Conservation (phyloP, 306 rosid species). For the Gleditsia sinensis region DNA sequence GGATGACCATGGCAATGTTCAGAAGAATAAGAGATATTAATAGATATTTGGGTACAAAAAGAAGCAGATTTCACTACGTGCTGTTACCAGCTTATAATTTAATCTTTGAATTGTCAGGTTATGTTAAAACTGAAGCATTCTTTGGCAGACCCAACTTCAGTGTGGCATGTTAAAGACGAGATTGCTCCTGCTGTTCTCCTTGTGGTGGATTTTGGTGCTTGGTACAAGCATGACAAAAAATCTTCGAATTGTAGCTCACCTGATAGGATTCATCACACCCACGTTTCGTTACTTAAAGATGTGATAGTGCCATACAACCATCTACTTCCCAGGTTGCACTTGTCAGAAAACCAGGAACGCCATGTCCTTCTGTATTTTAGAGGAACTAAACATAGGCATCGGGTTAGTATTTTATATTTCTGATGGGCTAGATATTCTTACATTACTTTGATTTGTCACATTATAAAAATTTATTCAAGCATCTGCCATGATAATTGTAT, state of each 20-base stretch:
- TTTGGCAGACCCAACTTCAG: constrained; percentile 98
- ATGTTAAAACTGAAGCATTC: constrained; percentile 94
- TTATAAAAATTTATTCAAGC: background rate
- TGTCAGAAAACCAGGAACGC: constrained; percentile 50
- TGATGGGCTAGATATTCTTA: background rate
- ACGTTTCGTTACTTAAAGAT: constrained; percentile 64
- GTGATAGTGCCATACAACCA: constrained; percentile 65
- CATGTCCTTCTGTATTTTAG: constrained; percentile 53
- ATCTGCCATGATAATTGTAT: background rate
- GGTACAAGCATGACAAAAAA: constrained; percentile 64
- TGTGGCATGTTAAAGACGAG: constrained; percentile 93
- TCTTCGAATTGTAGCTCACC: constrained; percentile 44
- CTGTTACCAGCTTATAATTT: constrained; percentile 58
- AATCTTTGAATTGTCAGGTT: constrained; percentile 85
- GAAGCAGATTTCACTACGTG: constrained; percentile 13
- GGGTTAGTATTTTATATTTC: constrained; percentile 43
- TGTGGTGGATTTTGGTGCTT: constrained; percentile 91
- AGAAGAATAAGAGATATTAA: background rate
- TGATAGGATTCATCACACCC: constrained; percentile 58
- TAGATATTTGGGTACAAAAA: background rate
- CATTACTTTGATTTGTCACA: background rate
- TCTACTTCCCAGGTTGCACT: constrained; percentile 54
- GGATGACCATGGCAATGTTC: constrained; percentile 7
- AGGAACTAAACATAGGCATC: constrained; percentile 65
- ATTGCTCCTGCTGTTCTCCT: constrained; percentile 72